phyloP scores from a whole-genome alignment of 2,329 filamentous ascomycete genomes.

The Alternaria arborescens region DNA sequence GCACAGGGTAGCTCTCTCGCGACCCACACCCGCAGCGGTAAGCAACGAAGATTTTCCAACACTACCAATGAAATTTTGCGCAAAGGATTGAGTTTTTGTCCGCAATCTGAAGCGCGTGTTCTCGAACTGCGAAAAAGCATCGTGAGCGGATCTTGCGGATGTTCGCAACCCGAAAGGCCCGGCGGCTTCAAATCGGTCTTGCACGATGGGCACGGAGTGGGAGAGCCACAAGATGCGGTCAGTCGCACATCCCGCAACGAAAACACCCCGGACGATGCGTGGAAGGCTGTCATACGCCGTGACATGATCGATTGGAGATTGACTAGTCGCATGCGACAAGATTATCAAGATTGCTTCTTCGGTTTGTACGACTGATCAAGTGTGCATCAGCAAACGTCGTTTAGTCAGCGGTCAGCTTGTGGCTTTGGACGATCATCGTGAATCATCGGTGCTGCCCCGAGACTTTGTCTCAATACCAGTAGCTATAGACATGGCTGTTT shows the following conservation, averaged over 20 bases:
- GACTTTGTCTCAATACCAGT: neutral
- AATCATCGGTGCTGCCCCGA: neutral
- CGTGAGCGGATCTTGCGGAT: conserved; percentile 15
- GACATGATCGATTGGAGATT: neutral
- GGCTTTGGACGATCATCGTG: neutral
- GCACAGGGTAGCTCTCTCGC: neutral
- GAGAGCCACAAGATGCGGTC: neutral
- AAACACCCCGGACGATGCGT: neutral
- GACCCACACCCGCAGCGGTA: neutral
- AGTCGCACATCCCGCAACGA: neutral
- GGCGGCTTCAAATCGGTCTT: neutral
- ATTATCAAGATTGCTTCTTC: neutral
- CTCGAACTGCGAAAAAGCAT: neutral
- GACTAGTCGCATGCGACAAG: too few species aligned
- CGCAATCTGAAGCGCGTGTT: neutral
- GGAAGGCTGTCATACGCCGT: neutral
- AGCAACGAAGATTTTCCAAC: neutral
- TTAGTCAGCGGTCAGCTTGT: neutral
- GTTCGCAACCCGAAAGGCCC: conserved; percentile 18
- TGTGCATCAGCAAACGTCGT: neutral
- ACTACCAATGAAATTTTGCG: conserved; percentile 1
- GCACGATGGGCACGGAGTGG: neutral
- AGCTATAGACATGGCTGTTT: neutral
- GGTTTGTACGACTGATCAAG: neutral
- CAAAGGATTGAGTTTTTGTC: neutral